Evolutionary conservation across 2,329 filamentous ascomycete genomes (phyloP).

Genomic region (Periconia sp.): DNA sequence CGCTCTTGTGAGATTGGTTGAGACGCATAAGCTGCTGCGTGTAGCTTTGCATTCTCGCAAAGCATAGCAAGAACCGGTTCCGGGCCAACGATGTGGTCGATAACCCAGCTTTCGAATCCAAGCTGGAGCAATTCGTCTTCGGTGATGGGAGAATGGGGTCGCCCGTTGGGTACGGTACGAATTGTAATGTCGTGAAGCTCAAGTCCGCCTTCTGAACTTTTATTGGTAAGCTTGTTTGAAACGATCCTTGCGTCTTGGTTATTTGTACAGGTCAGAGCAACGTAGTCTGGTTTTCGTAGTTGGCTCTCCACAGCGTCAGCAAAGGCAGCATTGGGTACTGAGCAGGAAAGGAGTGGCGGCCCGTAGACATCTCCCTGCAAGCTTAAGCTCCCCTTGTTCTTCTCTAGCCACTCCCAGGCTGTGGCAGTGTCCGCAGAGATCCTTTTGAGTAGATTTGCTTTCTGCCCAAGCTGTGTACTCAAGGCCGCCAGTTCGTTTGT

Average conservation of each 20-base stretch:
- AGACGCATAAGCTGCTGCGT: conserved; percentile 67
- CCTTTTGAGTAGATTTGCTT: conserved; percentile 60
- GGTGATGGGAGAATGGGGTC: conserved; percentile 61
- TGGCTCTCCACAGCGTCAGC: conserved; percentile 62
- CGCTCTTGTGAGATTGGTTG: conserved; percentile 66
- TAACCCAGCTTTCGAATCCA: conserved; percentile 78
- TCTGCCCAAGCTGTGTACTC: conserved; percentile 43
- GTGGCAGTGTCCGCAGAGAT: conserved; percentile 64
- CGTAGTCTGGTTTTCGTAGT: conserved; percentile 55
- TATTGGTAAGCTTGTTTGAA: conserved; percentile 63
- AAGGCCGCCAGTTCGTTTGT: conserved; percentile 28
- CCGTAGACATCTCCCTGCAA: conserved; percentile 80
- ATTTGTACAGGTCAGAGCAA: conserved; percentile 74
- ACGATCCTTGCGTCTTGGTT: conserved; percentile 74
- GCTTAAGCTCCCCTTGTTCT: conserved; percentile 58
- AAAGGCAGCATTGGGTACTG: conserved; percentile 71
- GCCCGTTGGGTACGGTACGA: conserved; percentile 59
- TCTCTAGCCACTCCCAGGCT: conserved; percentile 81
- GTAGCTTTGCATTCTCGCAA: conserved; percentile 70
- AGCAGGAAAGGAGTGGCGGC: conserved; percentile 78
- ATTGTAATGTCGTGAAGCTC: conserved; percentile 71
- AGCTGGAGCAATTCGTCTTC: conserved; percentile 56
- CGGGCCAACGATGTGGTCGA: conserved; percentile 79
- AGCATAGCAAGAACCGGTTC: conserved; percentile 85
- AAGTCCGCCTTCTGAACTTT: conserved; percentile 45